These are phyloP conservation scores for Pythium phragmitis DNA, from an alignment of 352 stramenopile genomes.

Conservation along the genomic window DNA sequence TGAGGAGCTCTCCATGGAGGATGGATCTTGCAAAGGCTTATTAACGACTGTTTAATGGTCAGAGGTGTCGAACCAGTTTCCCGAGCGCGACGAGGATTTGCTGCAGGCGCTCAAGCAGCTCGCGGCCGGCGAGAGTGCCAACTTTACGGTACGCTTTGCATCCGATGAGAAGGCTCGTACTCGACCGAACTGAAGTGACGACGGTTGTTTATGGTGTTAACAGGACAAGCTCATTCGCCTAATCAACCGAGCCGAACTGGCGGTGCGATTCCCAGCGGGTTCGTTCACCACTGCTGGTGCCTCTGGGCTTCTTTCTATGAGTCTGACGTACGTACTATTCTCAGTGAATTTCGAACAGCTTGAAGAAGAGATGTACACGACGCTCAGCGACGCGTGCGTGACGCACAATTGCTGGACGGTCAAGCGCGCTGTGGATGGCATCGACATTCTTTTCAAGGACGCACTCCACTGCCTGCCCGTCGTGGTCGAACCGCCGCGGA, in stretches of 20 bases:
- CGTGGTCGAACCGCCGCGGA: conserved; percentile 66
- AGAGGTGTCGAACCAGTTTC: conserved; percentile 85
- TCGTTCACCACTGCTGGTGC: conserved; percentile 3
- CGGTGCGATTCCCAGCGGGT: conserved; percentile 74
- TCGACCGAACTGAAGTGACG: background rate
- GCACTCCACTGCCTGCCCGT: conserved; percentile 67
- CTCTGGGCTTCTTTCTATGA: background rate
- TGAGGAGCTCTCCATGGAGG: conserved; percentile 5
- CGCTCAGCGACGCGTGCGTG: conserved; percentile 58
- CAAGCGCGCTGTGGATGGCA: conserved; percentile 72
- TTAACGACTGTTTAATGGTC: background rate
- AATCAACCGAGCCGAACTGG: conserved; percentile 83
- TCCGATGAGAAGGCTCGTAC: too few species aligned
- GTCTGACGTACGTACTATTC: too few species aligned
- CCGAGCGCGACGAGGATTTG: conserved; percentile 80
- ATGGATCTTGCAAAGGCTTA: background rate
- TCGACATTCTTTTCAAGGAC: conserved; percentile 80
- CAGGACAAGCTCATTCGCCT: conserved; percentile 82
- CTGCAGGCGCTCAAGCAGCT: conserved; percentile 65
- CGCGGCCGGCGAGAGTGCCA: conserved; percentile 65
- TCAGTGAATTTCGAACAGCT: conserved; percentile 85
- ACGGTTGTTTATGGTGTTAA: background rate
- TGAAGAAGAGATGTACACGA: conserved; percentile 76
- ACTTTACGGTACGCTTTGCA: conserved; percentile 56
- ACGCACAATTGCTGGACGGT: conserved; percentile 73